These are phyloP conservation scores for Schwanniomyces vanrijiae DNA, from an alignment of 805 yeast genomes.

Conservation along the genomic window DNA sequence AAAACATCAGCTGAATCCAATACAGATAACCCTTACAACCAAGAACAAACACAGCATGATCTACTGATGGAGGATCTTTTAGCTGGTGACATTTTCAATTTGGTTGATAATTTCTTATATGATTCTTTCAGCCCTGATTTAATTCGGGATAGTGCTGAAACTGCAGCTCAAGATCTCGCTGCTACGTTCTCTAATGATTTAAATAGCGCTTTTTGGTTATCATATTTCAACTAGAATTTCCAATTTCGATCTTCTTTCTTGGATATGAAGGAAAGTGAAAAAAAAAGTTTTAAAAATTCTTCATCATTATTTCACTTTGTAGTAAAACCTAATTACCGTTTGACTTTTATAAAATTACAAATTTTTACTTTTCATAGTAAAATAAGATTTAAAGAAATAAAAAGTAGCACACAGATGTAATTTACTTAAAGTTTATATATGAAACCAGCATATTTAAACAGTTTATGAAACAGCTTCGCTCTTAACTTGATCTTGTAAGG, in stretches of 20 bases:
- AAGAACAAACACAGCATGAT: conserved; percentile 1
- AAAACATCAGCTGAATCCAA: neutral
- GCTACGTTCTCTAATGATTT: conserved; percentile 4
- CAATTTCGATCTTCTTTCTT: neutral
- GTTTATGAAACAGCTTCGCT: neutral
- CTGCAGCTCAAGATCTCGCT: conserved; percentile 2
- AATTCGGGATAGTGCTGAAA: conserved; percentile 4
- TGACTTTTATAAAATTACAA: neutral
- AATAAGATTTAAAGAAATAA: neutral
- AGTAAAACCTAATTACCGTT: neutral
- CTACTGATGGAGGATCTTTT: conserved; percentile 2
- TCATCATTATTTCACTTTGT: conserved; percentile 7
- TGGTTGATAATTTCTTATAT: conserved; percentile 3
- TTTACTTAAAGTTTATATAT: neutral
- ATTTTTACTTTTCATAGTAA: neutral
- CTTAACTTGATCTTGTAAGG: neutral
- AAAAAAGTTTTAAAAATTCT: neutral
- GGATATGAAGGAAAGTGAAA: neutral
- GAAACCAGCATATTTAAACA: neutral
- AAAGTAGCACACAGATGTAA: neutral
- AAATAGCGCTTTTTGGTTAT: conserved; percentile 4
- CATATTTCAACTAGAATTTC: neutral
- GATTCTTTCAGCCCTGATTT: conserved; percentile 3
- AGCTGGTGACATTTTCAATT: conserved; percentile 1
- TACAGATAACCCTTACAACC: conserved; percentile 1